Percentiles rank a stretch among this genome's conserved stretches.
Evolutionary conservation across 1,284 basidiomycete genomes (phyloP).

Genomic region (Ceratobasidium sp.): DNA sequence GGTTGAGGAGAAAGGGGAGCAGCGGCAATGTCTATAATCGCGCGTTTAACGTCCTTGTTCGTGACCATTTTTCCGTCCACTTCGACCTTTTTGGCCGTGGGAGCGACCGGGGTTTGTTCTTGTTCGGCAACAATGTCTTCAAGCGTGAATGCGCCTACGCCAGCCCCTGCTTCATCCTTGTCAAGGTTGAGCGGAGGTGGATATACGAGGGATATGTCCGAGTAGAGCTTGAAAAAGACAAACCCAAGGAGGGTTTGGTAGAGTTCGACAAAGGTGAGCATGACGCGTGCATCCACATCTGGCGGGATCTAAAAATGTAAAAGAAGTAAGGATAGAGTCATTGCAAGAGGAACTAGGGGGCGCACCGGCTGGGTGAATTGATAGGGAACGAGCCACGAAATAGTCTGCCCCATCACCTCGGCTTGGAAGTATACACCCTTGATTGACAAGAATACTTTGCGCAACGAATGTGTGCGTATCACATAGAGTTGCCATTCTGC

Average conservation of each 20-base stretch:
- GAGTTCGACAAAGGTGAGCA: slow-evolving; percentile 98
- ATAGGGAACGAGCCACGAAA: slow-evolving; percentile 98
- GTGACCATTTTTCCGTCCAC: slow-evolving; percentile 71
- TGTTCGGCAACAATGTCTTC: slow-evolving; percentile 67
- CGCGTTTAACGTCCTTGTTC: slow-evolving; percentile 55
- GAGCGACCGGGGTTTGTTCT: slow-evolving; percentile 54
- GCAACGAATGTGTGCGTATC: slow-evolving; percentile 87
- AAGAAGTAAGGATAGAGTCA: slow-evolving; percentile 2
- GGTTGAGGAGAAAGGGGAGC: slow-evolving; percentile 53
- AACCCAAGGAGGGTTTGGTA: slow-evolving; percentile 98
- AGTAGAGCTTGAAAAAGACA: slow-evolving; percentile 97
- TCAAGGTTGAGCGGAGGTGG: slow-evolving; percentile 90
- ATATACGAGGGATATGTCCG: slow-evolving; percentile 93
- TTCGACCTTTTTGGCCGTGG: slow-evolving; percentile 63
- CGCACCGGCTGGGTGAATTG: slow-evolving; percentile 95
- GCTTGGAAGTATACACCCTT: slow-evolving; percentile 99
- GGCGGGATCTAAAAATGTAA: slow-evolving; percentile 78
- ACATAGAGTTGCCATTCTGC: slow-evolving; percentile 97
- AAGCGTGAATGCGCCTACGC: slow-evolving; percentile 91
- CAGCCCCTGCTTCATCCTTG: slow-evolving; percentile 90
- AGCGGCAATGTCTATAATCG: slow-evolving; percentile 73
- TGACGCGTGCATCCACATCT: slow-evolving; percentile 98
- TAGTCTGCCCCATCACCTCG: slow-evolving; percentile 90
- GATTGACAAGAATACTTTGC: slow-evolving; percentile 96
- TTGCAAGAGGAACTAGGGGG: slow-evolving; percentile 25